Evolutionary conservation across 257 asterid species (phyloP), one percentile per base, ranked within the genome.

Genomic region (Petunia secreta): DNA sequence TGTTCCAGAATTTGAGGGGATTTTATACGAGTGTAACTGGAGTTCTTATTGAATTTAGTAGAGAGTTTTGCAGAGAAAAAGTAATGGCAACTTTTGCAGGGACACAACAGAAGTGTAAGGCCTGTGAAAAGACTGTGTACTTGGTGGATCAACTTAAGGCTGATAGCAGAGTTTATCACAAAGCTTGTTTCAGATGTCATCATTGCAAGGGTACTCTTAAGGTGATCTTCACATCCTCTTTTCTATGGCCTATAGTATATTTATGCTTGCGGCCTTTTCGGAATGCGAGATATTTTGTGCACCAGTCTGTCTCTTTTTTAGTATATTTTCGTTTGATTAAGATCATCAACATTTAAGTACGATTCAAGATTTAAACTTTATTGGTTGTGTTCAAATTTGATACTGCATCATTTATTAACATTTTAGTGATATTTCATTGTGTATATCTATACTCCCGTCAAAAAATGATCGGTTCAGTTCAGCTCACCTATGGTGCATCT

Each of bases 151-250:
- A 84, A 81, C 87, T 84, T 58, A 82, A 78, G 75, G 79, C 85
- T 48, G 87, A 84, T 66, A 80, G 80, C 48, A 84, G 58, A 14
- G 83, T 84, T 8, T 84, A 84, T 73, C 87, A 84, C 65, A 84
- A 66, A 77, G 44, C 84, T 80, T 84, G 87, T 77, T 84, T 84
- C 77, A 84, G 87, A 84, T 84, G 87, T 38, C 75, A 84, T 71
- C 87, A 84, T 53, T 84, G 87, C 83, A 84, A 73, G 75, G 87
- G 87, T 62, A 84, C 87, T 80, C 87, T 84, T 5, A 84, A 84
- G 85, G 87, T 84, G 7, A 71, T 55, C 10, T 74, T 36, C 67
- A 3, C 13, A 4, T 25, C 0, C 40, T 66, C 39, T 41, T 54
- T 55, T 16, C 8, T 13, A 1, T 36, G 15, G 52, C 9, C 54